Evolutionary conservation across 116 monocot species (phyloP).

Genomic region (Posidonia oceanica): DNA sequence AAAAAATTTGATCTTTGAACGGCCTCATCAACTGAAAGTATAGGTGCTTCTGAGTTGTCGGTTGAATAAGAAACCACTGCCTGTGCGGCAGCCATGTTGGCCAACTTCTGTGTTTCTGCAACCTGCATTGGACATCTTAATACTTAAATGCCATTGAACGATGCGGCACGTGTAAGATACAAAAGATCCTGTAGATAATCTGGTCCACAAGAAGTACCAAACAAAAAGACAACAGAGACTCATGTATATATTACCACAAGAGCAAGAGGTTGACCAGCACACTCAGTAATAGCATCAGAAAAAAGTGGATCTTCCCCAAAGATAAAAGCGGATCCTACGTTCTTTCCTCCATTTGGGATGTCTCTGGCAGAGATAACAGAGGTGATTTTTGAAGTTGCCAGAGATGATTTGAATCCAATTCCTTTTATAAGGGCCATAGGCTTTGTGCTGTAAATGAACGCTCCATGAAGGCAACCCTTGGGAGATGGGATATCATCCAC

Average conservation of each 20-base stretch:
- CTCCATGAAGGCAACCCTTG: slow-evolving; percentile 61
- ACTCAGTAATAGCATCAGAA: slow-evolving; percentile 43
- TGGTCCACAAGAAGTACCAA: too few species aligned
- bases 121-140: not conserved
- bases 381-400: slow-evolving; percentile 20
- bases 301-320: slow-evolving; percentile 52
- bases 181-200: too few species aligned
- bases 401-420: slow-evolving; percentile 31
- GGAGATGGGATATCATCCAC: slow-evolving; percentile 93
- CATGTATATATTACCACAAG: slow-evolving; percentile 67
- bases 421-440: slow-evolving; percentile 47
- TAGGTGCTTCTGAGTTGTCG: slow-evolving; percentile 46
- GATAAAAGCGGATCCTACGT: slow-evolving; percentile 19
- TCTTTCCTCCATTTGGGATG: slow-evolving; percentile 66
- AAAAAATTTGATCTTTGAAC: slow-evolving; percentile 60
- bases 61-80: slow-evolving; percentile 38
- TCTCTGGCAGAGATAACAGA: slow-evolving; percentile 44
- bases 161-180: too few species aligned
- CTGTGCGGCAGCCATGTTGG: slow-evolving; percentile 58
- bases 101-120: slow-evolving; percentile 41
- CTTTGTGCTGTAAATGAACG: slow-evolving; percentile 62
- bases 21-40: slow-evolving; percentile 76
- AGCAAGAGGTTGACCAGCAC: slow-evolving; percentile 78
- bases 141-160: too few species aligned
- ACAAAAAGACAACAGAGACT: too few species aligned